Evolutionary conservation across 2,329 filamentous ascomycete species (phyloP).

Genomic region (Aspergillus texensis): DNA sequence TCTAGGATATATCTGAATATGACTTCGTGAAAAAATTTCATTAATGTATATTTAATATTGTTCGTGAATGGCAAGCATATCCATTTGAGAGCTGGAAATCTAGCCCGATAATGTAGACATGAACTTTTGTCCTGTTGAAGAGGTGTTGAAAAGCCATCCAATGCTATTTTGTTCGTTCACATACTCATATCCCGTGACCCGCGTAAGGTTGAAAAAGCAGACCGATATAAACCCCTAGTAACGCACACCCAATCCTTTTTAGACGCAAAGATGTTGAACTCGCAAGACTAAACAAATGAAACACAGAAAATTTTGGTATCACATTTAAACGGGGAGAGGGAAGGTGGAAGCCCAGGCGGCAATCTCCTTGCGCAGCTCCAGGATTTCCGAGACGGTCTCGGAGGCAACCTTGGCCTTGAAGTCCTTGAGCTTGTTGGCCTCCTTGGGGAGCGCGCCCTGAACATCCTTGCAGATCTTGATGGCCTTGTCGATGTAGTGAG

Average conservation of each 20-base stretch:
- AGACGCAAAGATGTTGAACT: constrained; percentile 43
- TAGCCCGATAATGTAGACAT: constrained; percentile 7
- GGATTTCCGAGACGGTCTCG: constrained; percentile 79
- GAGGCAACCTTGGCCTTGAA: constrained; percentile 90
- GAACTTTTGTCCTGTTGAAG: constrained; percentile 30
- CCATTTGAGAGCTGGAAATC: not conserved
- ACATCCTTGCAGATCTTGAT: constrained; percentile 90
- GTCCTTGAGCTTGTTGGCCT: constrained; percentile 99
- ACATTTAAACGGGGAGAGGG: constrained; percentile 71
- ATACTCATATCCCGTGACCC: constrained; percentile 38
- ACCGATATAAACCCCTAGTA: constrained; percentile 40
- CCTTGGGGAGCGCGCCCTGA: constrained; percentile 84
- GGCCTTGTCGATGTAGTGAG: constrained; percentile 81
- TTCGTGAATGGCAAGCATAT: constrained; percentile 10
- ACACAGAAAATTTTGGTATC: constrained; percentile 22
- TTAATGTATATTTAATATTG: constrained; percentile 19
- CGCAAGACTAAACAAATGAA: constrained; percentile 18
- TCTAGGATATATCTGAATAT: constrained; percentile 8
- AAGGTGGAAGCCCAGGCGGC: constrained; percentile 82
- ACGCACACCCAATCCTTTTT: constrained; percentile 35
- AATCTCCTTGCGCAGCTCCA: constrained; percentile 85
- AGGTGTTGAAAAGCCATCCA: constrained; percentile 31
- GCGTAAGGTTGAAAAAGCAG: constrained; percentile 45
- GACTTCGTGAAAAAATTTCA: constrained; percentile 8
- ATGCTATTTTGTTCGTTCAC: constrained; percentile 27